Conservation (phyloP, 1,139 yeast species). For the Zygosaccharomyces pseudobailii region DNA sequence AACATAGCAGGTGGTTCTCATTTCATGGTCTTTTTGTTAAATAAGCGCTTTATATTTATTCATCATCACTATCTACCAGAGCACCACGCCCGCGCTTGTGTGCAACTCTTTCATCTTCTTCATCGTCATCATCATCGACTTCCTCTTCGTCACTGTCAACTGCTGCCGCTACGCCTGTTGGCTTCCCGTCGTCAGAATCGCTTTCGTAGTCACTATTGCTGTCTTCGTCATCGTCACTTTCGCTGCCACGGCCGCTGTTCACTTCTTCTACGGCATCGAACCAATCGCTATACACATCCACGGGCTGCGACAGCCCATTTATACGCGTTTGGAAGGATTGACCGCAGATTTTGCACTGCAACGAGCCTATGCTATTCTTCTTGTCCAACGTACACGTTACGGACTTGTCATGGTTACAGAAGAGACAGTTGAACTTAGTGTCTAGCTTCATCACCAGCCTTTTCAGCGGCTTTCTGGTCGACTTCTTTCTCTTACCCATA, state of each 20-base stretch:
- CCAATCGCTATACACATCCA: slow-evolving; percentile 97
- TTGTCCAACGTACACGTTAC: slow-evolving; percentile 87
- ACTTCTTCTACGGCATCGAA: slow-evolving; percentile 98
- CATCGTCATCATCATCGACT: slow-evolving; percentile 28
- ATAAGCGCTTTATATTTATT: slow-evolving; percentile 11
- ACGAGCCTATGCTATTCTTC: slow-evolving; percentile 76
- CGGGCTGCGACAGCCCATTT: slow-evolving; percentile 60
- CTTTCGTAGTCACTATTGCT: slow-evolving; percentile 32
- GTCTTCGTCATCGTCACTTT: slow-evolving; percentile 31
- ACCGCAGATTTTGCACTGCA: slow-evolving; percentile 91
- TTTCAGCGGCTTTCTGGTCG: slow-evolving; percentile 77
- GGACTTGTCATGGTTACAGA: slow-evolving; percentile 93
- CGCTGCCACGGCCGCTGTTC: slow-evolving; percentile 55
- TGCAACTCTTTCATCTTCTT: slow-evolving; percentile 10
- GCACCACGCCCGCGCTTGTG: slow-evolving; percentile 6
- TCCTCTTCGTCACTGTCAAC: slow-evolving; percentile 36
- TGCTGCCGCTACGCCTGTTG: slow-evolving; percentile 18
- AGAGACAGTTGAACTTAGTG: slow-evolving; percentile 82
- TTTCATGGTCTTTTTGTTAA: background rate
- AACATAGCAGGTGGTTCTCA: background rate
- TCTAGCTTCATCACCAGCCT: slow-evolving; percentile 77
- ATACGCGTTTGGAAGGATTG: slow-evolving; percentile 89
- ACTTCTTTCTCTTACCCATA: slow-evolving; percentile 88
- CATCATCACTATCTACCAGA: slow-evolving; percentile 17
- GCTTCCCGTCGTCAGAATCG: slow-evolving; percentile 24